Evolutionary conservation across 129 eudicot species (phyloP), one percentile per base, ranked within the genome.

Genomic region (Flaveria ramosissima): DNA sequence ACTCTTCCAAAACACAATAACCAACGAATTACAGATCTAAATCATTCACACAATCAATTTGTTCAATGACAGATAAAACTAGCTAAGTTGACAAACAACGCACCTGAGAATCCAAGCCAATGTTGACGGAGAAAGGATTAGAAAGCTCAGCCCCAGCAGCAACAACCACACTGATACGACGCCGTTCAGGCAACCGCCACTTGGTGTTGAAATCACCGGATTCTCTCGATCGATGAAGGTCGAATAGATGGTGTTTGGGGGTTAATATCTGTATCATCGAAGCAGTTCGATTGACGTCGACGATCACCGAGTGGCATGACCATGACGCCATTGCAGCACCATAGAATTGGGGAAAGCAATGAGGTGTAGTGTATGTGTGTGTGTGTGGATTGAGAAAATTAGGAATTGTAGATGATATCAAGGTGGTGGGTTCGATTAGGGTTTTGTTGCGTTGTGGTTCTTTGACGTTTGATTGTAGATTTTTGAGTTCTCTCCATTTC

Each of bases 41-140:
- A 67, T 56, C 62, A 9, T 20, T 24, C 76, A 26, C 16, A 10
- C 9, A 57, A 39, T 41, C 4, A 20, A 7, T 2, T 4, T 12
- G 17, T 72, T 53, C 3, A 32, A 24, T 13, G 12, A 27, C 8
- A 11, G 57, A 19, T 56, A 52, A 32, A 15, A 16, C 14, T 0
- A 50, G 10, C 30, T 15, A 17, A 73, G 68, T 6, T 32, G 43
- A 20, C 16, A 39, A 52, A 50, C 57, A n/a, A n/a, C n/a, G 62
- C 27, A 81, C 98, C 94, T 85, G 85, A 79, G 97, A 90, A 76
- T 93, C 96, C 75, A 93, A 79, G 1, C 92, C 97, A 71, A 88
- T 81, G 82, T 71, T 80, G 14, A 79, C 79, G 24, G 92, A 72
- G 59, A 88, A 85, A 3, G 93, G 89, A 76, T 85, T 85, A 59